Conservation (phyloP, 768 basidiomycete genomes). For the Podaxis pistillaris region DNA sequence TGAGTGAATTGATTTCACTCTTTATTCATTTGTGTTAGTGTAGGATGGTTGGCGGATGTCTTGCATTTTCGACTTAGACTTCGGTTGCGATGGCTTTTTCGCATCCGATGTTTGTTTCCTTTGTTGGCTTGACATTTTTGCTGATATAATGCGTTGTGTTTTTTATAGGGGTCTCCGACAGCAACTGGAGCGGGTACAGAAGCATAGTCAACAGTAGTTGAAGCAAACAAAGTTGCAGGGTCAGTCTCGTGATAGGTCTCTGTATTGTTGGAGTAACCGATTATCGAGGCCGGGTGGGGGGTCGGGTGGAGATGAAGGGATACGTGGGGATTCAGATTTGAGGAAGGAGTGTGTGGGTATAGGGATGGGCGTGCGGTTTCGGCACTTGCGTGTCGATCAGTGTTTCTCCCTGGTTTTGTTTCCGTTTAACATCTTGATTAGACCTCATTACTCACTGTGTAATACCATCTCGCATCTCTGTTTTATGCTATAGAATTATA, state of each 20-base stretch:
- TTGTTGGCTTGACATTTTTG: not conserved
- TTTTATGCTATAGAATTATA: constrained; percentile 4
- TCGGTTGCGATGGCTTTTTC: not conserved
- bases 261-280: no score
- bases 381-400: not conserved
- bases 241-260: not conserved
- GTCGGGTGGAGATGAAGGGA: not conserved
- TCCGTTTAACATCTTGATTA: not conserved
- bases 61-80: not conserved
- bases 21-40: not conserved
- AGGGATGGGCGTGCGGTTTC: not conserved
- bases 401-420: not conserved
- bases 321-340: not conserved
- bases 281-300: not conserved
- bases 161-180: constrained; percentile 63
- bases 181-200: constrained; percentile 78
- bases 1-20: constrained; percentile 24
- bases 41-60: not conserved
- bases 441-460: not conserved
- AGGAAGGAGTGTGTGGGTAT: not conserved
- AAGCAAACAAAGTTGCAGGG: constrained; percentile 31
- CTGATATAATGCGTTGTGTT: constrained; percentile 8
- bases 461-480: not conserved
- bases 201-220: constrained; percentile 60
- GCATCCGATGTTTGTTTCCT: constrained; percentile 1